Base-by-base conservation (phyloP, 2,329 filamentous ascomycete genomes). In the Aspergillus luchuensis region DNA sequence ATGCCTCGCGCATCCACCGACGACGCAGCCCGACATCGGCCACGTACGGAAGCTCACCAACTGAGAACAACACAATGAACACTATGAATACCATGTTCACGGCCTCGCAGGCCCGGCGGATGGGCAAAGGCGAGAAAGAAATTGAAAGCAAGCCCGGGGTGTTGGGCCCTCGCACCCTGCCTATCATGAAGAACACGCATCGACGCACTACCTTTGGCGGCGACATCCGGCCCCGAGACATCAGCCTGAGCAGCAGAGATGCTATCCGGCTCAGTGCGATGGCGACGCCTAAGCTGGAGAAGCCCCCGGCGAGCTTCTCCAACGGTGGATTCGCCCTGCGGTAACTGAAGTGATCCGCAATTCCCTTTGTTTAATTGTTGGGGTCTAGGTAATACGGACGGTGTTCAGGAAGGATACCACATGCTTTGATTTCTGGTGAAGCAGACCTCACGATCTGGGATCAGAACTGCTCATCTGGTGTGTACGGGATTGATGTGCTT, bases 51-150 rank as follows among this genome's bases (percentile, higher is more conserved):
- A 84, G 82, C 57, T 84, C 86, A 13, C 84, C 85, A 1, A 83
- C 79, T 56, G 84, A 87, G 65, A 85, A 83, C 59, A 77, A 79
- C 6, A 80, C 88, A 73, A 89, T 90, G 65, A 85, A 83, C 60
- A 77, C 88, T 73, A 89, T 90, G 65, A 85, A 83, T 59, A 77
- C 79, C 7, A 80, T 88, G 73, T 89, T 90, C 73, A 88, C 86
- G 0, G 85, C 87, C 23, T 82, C 84, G 57, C 87, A 89, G 63
- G 87, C 88, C 25, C 81, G 88, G 47, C 81, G 88, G 13, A 89
- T 90, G 85, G 84, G 87, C 41, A 87, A 84, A 70, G 83, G 80
- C 51, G 84, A 87, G 33, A 85, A 85, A 66, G 84, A 85, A 45
- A 79, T 80, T 52, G 82, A 84, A 17, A 80, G 78, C 68, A 83